Base-by-base conservation (phyloP, 208 protist genomes). In the Leishmania martiniquensis region DNA sequence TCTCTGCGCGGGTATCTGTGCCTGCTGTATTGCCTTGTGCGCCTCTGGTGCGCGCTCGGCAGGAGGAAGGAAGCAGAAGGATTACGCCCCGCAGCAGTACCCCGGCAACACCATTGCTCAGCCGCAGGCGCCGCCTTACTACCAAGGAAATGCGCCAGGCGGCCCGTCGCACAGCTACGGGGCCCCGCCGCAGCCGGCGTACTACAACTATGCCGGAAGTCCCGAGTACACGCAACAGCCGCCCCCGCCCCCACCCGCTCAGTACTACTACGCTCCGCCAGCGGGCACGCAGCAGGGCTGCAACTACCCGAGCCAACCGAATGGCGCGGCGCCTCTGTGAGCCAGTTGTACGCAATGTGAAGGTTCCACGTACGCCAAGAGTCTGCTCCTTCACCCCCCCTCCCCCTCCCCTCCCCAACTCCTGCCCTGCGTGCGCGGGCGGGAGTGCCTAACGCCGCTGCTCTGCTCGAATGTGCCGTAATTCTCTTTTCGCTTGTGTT, bases 181-280 rank as follows among this genome's bases (percentile, higher is more conserved):
- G 0, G 70, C 73, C 13, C 78, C 78, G n/a, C 78, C 78, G 66
- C 78, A 82, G 47, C 78, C 78, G 17, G 78, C 66, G 13, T 82
- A 82, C 72, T 74, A 82, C 78, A 82, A 82, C 78, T 82, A 82
- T 66, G 78, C 72, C 67, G 78, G 78, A 25, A 10, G 59, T 9
- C 72, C 78, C 54, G 37, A 29, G 29, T 44, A 74, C 29, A 72
- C 25, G 32, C 78, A 82, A 37, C 47, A 13, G 45, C 45, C 17
- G 0, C 32, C 4, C 39, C n/a, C 39, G 29, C 47, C 7, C 32
- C 68, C 68, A 12, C 68, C 42, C 10, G 32, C n/a, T 51, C 55
- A 51, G 32, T 67, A 76, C 55, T 59, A 73, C 17, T 75, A 76
- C 57, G 29, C 72, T 1, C 72, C 44, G 52, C 72, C 72, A 29